Evolutionary conservation across 2,329 filamentous ascomycete species (phyloP), one percentile per base, ranked within the genome.

Genomic region (Colletotrichum camelliae): DNA sequence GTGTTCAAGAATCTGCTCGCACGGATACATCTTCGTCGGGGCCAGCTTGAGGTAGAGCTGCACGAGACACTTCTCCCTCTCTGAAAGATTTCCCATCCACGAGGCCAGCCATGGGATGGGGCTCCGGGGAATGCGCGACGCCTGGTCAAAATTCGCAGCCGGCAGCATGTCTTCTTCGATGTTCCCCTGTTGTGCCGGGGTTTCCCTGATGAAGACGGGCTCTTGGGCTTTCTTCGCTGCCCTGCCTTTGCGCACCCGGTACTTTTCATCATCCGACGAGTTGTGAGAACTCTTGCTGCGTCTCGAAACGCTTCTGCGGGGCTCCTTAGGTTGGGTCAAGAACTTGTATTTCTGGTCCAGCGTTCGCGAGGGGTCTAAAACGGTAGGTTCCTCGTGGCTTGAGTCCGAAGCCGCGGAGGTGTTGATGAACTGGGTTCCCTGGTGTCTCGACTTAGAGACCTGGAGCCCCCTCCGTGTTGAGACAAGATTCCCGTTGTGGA

Each of bases 371-470:
- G 58, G 21, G 7, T 72, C 67, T 35, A 75, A 13, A 68, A 58
- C 39, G 31, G 62, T 65, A 15, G 64, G 3, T 4, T 52, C 65
- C 29, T 76, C 68, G 24, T 52, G 52, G 55, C 13, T 52, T 18
- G 64, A 39, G 52, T 33, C 70, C 16, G 79, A 57, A 12, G 77
- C 69, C 13, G 77, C 74, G 24, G 79, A 78, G n/a, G 83, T 75
- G 77, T 86, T 86, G 71, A 86, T 85, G 71, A 86, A 86, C 6
- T 83, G 84, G 27, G 81, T 80, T 37, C 84, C 84, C 71, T 84
- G 82, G 77, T 85, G 83, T 76, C 83, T 85, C 70, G 85, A 82
- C 76, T 85, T 84, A 27, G 84, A 84, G 15, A 86, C 84, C 75
- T 85, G 83, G 60, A 86, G 79, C 10, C 85, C 85, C 37, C 84